Base-by-base conservation (phyloP, 1,284 basidiomycete species). In the Tilletia walkeri region DNA sequence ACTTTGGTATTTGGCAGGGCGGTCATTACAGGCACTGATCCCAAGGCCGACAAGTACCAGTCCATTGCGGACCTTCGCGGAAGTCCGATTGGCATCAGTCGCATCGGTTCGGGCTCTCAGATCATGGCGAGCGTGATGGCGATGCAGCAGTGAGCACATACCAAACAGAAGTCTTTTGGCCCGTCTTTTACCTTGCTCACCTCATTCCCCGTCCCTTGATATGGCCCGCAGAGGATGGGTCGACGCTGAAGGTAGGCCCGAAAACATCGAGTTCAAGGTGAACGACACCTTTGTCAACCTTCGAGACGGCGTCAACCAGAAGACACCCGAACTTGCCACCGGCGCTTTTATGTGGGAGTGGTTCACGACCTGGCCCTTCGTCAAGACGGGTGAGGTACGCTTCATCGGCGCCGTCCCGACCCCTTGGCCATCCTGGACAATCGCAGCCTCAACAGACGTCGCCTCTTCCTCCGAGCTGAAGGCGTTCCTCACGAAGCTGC, bases 101-200 rank as follows among this genome's bases (percentile, higher is more conserved):
- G 95, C 34, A 86, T 89, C 65, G 95, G 95, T 75, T 69, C 59
- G 34, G 71, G 73, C 16, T 63, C 34, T 39, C 24, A 67, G 49
- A 93, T 93, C 7, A 97, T 98, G 94, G 95, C 94, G 1, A 92
- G 90, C 73, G 93, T 97, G 34, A 92, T 97, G 90, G 92, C 91
- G 2, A 85, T 93, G 48, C 90, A 95, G 74, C 89, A 81, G 70
- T 59, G 36, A 69, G 65, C 69, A 38, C 16, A 47, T 41, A 16
- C 49, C 47, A 39, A 30, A 53, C 30, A n/a, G 50, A 7, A 53
- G 18, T 18, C 34, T 34, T 14, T 34, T 66, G 20, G 18, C 20
- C 54, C 30, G 47, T 53, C 18, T 53, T 10, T 24, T 24, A 24
- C 16, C 54, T 53, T 53, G n/a, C 18, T 56, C 24, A 30, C 54